These are phyloP conservation scores for Scorias spongiosa DNA, from an alignment of 2,329 filamentous ascomycete genomes.

Conservation along the genomic window DNA sequence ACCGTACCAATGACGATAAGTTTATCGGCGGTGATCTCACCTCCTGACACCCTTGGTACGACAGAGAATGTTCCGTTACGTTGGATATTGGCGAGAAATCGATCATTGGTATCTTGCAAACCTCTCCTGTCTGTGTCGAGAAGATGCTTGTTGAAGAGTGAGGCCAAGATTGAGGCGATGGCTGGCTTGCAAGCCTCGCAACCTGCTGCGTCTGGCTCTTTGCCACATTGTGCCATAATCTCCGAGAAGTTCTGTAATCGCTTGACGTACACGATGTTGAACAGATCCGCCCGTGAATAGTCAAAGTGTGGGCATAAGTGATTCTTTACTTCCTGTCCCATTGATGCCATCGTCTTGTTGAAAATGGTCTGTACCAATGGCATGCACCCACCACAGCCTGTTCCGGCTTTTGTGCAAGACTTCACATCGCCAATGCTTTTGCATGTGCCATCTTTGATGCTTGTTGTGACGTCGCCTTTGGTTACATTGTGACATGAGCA, in stretches of 20 bases:
- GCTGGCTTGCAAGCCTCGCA: conserved; percentile 81
- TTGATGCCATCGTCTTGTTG: conserved; percentile 70
- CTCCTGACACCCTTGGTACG: conserved; percentile 65
- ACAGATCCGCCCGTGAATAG: conserved; percentile 75
- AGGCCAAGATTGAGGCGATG: conserved; percentile 65
- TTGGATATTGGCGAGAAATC: conserved; percentile 79
- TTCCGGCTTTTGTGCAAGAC: conserved; percentile 80
- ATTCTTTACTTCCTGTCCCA: conserved; percentile 80
- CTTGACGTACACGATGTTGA: conserved; percentile 76
- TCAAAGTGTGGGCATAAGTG: conserved; percentile 72
- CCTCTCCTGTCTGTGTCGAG: conserved; percentile 56
- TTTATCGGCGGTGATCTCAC: conserved; percentile 78
- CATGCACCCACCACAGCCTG: conserved; percentile 80
- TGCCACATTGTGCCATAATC: conserved; percentile 67
- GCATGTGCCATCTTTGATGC: conserved; percentile 63
- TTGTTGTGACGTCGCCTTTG: conserved; percentile 61
- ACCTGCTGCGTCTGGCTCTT: conserved; percentile 54
- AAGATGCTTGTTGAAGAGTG: conserved; percentile 70
- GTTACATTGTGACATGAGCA: conserved; percentile 89
- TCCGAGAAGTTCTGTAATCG: conserved; percentile 54
- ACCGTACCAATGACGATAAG: conserved; percentile 72
- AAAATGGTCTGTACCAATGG: conserved; percentile 80
- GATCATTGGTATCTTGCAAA: conserved; percentile 81
- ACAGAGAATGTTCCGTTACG: conserved; percentile 84
- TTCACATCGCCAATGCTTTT: conserved; percentile 73